Conservation (phyloP, 2,329 filamentous ascomycete genomes). For the Alternaria brassicae region DNA sequence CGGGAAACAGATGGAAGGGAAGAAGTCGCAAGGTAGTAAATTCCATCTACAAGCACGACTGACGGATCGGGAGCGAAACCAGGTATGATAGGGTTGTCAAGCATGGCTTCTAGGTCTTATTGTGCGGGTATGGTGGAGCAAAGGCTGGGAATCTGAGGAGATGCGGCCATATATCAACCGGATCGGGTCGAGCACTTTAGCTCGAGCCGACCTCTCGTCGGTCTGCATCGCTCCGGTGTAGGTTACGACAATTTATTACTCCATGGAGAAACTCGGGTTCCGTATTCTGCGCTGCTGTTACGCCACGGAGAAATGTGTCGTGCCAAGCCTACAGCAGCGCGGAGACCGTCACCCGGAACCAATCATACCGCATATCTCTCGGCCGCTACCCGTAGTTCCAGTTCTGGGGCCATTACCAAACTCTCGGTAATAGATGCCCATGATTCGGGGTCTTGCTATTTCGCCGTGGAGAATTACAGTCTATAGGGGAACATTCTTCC, state of each 20-base stretch:
- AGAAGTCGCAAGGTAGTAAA: conserved; percentile 59
- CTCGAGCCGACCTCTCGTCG: neutral
- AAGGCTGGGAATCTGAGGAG: neutral
- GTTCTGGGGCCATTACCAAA: neutral
- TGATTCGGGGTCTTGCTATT: neutral
- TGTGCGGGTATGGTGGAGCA: neutral
- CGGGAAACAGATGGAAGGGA: conserved; percentile 59
- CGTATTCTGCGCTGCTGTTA: neutral
- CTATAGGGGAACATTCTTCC: neutral
- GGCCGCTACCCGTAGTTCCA: neutral
- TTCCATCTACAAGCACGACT: conserved; percentile 51
- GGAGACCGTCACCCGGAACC: neutral
- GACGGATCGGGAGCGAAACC: conserved; percentile 58
- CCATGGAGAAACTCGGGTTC: neutral
- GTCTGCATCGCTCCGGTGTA: neutral
- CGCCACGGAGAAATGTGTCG: neutral
- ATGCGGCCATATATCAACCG: neutral
- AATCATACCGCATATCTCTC: neutral
- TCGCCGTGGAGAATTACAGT: neutral
- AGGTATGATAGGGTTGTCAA: conserved; percentile 48
- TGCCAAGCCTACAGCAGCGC: neutral
- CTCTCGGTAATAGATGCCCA: neutral
- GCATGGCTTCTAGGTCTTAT: neutral
- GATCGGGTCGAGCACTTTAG: neutral
- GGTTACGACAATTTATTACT: neutral